Percentiles rank a stretch among this genome's conserved stretches.
Evolutionary conservation across 768 basidiomycete species (phyloP).

Genomic region (Trametes sanguinea): DNA sequence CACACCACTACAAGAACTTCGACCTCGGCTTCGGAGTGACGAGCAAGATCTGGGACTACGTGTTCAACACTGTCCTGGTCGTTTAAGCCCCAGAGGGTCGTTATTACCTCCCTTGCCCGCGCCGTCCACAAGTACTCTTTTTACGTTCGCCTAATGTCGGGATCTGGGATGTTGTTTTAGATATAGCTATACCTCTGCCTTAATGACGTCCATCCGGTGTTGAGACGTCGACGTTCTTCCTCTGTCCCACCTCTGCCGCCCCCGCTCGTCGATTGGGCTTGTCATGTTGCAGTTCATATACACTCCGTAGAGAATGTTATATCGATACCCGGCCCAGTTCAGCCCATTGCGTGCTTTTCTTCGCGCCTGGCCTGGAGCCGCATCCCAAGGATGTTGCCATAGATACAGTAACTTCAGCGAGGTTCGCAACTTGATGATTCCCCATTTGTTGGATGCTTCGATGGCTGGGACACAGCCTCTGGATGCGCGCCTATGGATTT

Average conservation of each 20-base stretch:
- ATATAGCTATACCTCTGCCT: background rate
- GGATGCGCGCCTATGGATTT: background rate
- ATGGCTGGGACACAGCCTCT: too few relatives aligned
- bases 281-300: too few relatives aligned
- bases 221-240: background rate
- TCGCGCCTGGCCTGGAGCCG: too few relatives aligned
- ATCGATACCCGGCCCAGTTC: background rate
- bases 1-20: slow-evolving; percentile 98
- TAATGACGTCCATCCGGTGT: slow-evolving; percentile 7
- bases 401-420: too few relatives aligned
- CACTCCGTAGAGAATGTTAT: slow-evolving; percentile 7
- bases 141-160: background rate
- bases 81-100: slow-evolving; percentile 41
- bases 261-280: background rate
- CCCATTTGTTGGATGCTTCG: too few relatives aligned
- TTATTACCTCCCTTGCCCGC: background rate
- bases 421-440: too few relatives aligned
- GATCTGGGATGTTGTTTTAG: slow-evolving; percentile 6
- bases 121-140: background rate
- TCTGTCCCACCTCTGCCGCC: background rate
- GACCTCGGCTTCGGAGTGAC: slow-evolving; percentile 98
- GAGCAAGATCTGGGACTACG: slow-evolving; percentile 93
- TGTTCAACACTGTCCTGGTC: slow-evolving; percentile 81
- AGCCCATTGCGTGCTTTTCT: background rate
- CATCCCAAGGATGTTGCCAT: too few relatives aligned